These are phyloP conservation scores for Trifolium subterraneum DNA, from an alignment of 306 rosid genomes.

Conservation along the genomic window DNA sequence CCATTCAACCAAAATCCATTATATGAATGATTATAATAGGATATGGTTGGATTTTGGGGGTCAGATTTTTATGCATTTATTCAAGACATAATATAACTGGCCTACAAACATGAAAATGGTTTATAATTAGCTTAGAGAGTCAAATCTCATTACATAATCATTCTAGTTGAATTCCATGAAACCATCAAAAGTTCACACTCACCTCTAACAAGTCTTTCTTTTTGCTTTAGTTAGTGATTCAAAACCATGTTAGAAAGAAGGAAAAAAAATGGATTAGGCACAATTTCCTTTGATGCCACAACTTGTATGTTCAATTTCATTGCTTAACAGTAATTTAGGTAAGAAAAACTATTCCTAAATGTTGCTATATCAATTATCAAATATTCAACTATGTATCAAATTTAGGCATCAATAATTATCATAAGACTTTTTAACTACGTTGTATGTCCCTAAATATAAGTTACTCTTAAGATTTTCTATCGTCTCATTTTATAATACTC, in stretches of 20 bases:
- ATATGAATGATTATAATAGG: constrained; percentile 56
- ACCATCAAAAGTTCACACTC: constrained; percentile 54
- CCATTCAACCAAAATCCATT: constrained; percentile 50
- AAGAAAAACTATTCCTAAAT: not conserved
- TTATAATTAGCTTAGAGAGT: constrained; percentile 39
- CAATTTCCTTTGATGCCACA: constrained; percentile 46
- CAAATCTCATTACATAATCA: constrained; percentile 38
- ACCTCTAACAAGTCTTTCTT: constrained; percentile 46
- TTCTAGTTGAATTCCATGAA: constrained; percentile 45
- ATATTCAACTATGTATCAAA: not conserved
- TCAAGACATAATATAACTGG: constrained; percentile 42
- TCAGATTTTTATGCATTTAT: constrained; percentile 38
- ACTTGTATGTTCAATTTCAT: constrained; percentile 11
- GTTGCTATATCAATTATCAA: not conserved
- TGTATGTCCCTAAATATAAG: too few relatives aligned
- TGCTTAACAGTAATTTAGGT: not conserved
- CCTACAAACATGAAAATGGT: constrained; percentile 38
- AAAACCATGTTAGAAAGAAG: constrained; percentile 8
- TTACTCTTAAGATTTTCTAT: too few relatives aligned
- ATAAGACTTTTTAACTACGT: not conserved
- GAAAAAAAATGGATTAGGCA: too few relatives aligned
- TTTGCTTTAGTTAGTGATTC: constrained; percentile 46
- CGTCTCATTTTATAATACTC: too few relatives aligned
- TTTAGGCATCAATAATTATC: not conserved
- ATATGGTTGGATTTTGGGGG: constrained; percentile 73